A percentile compares a stretch with the other conserved stretches of the same genome.
Conservation (phyloP, 768 basidiomycete species). For the Boletus huronensis region DNA sequence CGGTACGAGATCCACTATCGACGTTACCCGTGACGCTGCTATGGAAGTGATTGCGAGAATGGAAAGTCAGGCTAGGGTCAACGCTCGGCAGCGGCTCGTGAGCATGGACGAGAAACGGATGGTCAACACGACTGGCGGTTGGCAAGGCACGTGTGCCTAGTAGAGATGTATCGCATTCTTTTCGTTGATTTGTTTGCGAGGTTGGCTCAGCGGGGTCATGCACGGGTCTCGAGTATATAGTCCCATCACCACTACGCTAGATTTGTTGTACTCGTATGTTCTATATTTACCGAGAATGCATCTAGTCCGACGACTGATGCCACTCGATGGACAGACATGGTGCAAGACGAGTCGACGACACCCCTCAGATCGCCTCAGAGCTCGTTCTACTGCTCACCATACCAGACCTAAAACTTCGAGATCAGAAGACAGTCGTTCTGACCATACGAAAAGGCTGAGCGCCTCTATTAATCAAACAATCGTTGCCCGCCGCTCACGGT, state of each 20-base stretch:
- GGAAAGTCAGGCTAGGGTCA: slow-evolving; percentile 17
- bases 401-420: too few species aligned
- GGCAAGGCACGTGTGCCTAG: slow-evolving; percentile 6
- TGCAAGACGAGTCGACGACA: too few species aligned
- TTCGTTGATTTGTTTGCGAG: slow-evolving; percentile 21
- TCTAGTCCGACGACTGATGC: background rate
- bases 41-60: slow-evolving; percentile 20
- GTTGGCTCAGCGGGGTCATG: background rate
- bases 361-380: too few species aligned
- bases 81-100: slow-evolving; percentile 1
- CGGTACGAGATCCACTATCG: background rate
- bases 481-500: too few species aligned
- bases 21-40: slow-evolving; percentile 16
- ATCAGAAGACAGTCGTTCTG: too few species aligned
- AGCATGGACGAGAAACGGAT: slow-evolving; percentile 3
- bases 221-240: too few species aligned
- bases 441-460: too few species aligned
- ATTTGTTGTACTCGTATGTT: slow-evolving; percentile 6
- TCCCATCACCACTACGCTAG: background rate
- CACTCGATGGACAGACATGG: background rate
- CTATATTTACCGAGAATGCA: background rate
- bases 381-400: too few species aligned
- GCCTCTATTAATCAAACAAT: too few species aligned
- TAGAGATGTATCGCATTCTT: background rate
- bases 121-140: background rate